A percentile compares a stretch with the other conserved stretches of the same genome.
Conservation (phyloP, 495 filamentous ascomycete species). For the Aspergillus diversus region DNA sequence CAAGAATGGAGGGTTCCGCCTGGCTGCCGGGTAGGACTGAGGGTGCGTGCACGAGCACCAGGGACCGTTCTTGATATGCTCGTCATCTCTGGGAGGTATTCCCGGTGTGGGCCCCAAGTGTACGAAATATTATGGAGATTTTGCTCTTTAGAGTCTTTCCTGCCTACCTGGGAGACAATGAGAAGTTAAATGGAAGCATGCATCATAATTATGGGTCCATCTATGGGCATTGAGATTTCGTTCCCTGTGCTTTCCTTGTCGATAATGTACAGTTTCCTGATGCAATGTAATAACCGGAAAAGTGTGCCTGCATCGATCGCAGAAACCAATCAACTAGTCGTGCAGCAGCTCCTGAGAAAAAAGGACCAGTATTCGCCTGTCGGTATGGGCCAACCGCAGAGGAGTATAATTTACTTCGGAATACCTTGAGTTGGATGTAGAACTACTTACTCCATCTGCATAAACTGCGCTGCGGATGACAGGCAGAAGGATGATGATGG, state of each 20-base stretch:
- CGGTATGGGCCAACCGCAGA: too few relatives aligned
- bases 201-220: not conserved
- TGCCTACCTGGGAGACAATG: not conserved
- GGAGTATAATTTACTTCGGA: not conserved
- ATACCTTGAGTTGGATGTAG: not conserved
- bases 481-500: not conserved
- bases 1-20: conserved; percentile 12
- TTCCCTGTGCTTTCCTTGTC: too few relatives aligned
- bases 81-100: conserved; percentile 3
- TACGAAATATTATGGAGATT: too few relatives aligned
- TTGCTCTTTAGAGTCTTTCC: not conserved
- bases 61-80: conserved; percentile 20
- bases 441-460: too few relatives aligned
- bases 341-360: too few relatives aligned
- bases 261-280: too few relatives aligned
- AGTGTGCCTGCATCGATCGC: conserved; percentile 1
- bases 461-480: not conserved
- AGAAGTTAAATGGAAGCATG: not conserved
- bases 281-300: not conserved
- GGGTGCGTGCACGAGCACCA: conserved; percentile 19
- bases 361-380: too few relatives aligned
- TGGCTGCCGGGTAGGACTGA: not conserved
- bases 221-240: not conserved
- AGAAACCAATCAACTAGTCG: not conserved
- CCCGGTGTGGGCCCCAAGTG: too few relatives aligned